Evolutionary conservation across 2,329 filamentous ascomycete species (phyloP).

Genomic region (Colletotrichum orbiculare): DNA sequence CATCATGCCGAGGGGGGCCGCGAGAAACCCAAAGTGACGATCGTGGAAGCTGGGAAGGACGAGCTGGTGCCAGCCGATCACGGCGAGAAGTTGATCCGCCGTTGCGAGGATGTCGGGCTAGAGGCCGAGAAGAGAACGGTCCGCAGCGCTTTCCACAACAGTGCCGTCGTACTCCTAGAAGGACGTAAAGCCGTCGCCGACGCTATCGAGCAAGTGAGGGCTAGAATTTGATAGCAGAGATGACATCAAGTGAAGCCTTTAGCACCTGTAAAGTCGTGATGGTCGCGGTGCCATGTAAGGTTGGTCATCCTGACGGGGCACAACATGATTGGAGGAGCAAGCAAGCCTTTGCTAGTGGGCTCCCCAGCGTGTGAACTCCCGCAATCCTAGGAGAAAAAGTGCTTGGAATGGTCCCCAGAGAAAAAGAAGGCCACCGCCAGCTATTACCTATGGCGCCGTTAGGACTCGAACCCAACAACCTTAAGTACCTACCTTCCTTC

Average conservation of each 20-base stretch:
- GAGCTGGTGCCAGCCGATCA: conserved; percentile 68
- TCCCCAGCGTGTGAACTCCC: conserved; percentile 1
- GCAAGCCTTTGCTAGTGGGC: neutral
- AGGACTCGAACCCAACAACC: no score
- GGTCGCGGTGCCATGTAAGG: neutral
- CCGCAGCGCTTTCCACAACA: conserved; percentile 65
- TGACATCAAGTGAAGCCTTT: conserved; percentile 29
- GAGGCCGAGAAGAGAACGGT: conserved; percentile 57
- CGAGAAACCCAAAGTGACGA: conserved; percentile 39
- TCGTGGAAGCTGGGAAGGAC: conserved; percentile 68
- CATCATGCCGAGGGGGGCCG: conserved; percentile 40
- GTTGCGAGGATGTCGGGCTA: conserved; percentile 60
- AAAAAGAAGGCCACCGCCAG: no score
- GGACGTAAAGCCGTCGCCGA: conserved; percentile 58
- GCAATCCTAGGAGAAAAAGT: neutral
- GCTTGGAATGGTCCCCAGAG: conserved; percentile 16
- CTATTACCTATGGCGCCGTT: no score
- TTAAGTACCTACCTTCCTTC: no score
- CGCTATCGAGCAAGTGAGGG: conserved; percentile 49
- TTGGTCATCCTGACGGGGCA: neutral
- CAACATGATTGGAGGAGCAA: conserved; percentile 14
- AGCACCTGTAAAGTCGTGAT: neutral
- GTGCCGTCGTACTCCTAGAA: conserved; percentile 59
- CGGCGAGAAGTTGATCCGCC: conserved; percentile 55
- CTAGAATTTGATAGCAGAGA: conserved; percentile 5